Percentiles rank a stretch among this genome's conserved stretches.
Evolutionary conservation across 129 eudicot species (phyloP).

Genomic region (Centrapalus pauciflorus): DNA sequence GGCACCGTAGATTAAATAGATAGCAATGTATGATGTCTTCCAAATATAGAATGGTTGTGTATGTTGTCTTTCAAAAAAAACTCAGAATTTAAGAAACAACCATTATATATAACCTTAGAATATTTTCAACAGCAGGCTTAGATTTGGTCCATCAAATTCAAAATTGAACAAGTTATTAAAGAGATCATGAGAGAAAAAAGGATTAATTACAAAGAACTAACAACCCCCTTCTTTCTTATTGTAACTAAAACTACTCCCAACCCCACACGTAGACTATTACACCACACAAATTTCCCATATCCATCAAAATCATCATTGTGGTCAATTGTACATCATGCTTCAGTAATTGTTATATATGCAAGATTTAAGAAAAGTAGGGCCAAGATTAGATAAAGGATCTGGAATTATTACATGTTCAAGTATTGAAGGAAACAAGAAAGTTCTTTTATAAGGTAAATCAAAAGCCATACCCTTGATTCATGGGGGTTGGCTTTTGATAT

Average conservation of each 20-base stretch:
- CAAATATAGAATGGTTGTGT: too few species aligned
- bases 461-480: conserved; percentile 36
- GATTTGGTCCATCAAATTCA: conserved; percentile 10
- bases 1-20: too few species aligned
- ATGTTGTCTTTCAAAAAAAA: too few species aligned
- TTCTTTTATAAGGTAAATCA: conserved; percentile 30
- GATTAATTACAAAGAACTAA: conserved; percentile 14
- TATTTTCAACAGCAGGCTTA: neutral
- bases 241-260: conserved; percentile 19
- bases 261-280: conserved; percentile 21
- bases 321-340: neutral
- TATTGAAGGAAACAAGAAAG: conserved; percentile 22
- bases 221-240: neutral
- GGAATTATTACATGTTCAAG: conserved; percentile 25
- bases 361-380: conserved; percentile 16
- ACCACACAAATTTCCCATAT: conserved; percentile 19
- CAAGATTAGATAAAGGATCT: conserved; percentile 6
- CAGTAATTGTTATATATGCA: conserved; percentile 12
- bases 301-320: conserved; percentile 9
- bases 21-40: too few species aligned
- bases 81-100: too few species aligned
- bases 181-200: conserved; percentile 10
- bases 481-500: conserved; percentile 41
- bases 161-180: neutral
- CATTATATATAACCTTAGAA: too few species aligned